A percentile compares a stretch with the other conserved stretches of the same genome.
phyloP scores from a whole-genome alignment of 2,329 filamentous ascomycete genomes.

The Lecanicillium sp. region DNA sequence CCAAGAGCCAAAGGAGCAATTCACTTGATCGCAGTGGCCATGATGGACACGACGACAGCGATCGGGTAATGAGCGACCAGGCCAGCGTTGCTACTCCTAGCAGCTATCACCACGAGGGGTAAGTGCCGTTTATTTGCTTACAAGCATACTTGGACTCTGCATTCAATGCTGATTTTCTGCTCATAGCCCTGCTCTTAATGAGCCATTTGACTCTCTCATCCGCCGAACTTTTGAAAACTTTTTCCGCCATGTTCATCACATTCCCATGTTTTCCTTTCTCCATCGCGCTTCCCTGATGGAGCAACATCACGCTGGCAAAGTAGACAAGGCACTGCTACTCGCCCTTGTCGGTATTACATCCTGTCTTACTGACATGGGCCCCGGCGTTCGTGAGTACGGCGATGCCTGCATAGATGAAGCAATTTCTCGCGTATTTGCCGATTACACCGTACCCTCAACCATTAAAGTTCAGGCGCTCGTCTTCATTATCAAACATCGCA shows the following conservation, averaged over 20 bases:
- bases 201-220: conserved; percentile 39
- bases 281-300: conserved; percentile 53
- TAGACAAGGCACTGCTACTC: conserved; percentile 45
- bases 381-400: conserved; percentile 42
- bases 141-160: neutral
- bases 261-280: conserved; percentile 50
- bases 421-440: conserved; percentile 41
- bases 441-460: conserved; percentile 47
- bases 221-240: conserved; percentile 47
- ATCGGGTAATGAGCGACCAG: conserved; percentile 25
- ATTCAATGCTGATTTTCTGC: conserved; percentile 3
- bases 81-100: conserved; percentile 24
- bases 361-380: conserved; percentile 45
- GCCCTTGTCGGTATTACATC: conserved; percentile 49
- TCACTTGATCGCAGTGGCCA: conserved; percentile 23
- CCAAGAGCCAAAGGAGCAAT: conserved; percentile 23
- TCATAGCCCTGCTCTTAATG: conserved; percentile 28
- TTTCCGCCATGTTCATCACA: conserved; percentile 51
- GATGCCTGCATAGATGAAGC: conserved; percentile 47
- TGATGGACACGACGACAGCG: conserved; percentile 25
- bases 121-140: conserved; percentile 12
- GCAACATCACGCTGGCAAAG: conserved; percentile 46
- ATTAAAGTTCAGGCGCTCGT: conserved; percentile 44
- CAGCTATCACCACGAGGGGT: conserved; percentile 25
- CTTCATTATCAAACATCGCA: conserved; percentile 35